These are phyloP conservation scores for Corylus americana DNA, from an alignment of 306 rosid genomes.

Conservation along the genomic window DNA sequence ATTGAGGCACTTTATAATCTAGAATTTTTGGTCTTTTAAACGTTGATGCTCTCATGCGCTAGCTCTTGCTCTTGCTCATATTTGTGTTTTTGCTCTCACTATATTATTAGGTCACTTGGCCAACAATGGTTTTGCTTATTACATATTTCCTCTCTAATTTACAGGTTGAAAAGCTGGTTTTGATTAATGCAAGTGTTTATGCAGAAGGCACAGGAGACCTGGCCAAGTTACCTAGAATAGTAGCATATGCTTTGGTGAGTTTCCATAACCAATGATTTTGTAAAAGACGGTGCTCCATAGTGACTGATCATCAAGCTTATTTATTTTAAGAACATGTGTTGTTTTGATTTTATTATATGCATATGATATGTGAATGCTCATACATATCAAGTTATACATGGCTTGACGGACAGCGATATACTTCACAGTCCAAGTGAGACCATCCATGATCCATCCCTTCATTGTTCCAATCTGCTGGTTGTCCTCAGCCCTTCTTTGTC, in stretches of 20 bases:
- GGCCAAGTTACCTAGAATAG: conserved; percentile 62
- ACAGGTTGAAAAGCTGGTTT: conserved; percentile 92
- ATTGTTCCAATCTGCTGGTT: neutral
- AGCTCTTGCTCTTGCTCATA: neutral
- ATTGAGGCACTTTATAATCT: neutral
- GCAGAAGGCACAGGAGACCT: conserved; percentile 77
- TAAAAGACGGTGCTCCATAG: neutral
- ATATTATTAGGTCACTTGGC: neutral
- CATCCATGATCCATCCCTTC: neutral
- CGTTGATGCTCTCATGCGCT: neutral
- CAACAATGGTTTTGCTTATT: conserved; percentile 8
- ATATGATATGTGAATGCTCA: neutral
- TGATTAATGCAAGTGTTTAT: conserved; percentile 93
- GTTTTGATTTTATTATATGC: neutral
- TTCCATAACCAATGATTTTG: conserved; percentile 1
- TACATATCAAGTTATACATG: neutral
- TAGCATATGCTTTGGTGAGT: conserved; percentile 84
- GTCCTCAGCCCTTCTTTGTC: neutral
- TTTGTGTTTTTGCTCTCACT: neutral
- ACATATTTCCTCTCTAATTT: conserved; percentile 36
- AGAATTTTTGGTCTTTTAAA: neutral
- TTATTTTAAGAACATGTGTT: neutral
- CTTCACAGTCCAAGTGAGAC: neutral
- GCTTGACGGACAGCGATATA: neutral
- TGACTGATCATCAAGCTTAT: neutral